Evolutionary conservation across 805 yeast genomes (phyloP).

Genomic region (Myxozyma vanderwaltii): DNA sequence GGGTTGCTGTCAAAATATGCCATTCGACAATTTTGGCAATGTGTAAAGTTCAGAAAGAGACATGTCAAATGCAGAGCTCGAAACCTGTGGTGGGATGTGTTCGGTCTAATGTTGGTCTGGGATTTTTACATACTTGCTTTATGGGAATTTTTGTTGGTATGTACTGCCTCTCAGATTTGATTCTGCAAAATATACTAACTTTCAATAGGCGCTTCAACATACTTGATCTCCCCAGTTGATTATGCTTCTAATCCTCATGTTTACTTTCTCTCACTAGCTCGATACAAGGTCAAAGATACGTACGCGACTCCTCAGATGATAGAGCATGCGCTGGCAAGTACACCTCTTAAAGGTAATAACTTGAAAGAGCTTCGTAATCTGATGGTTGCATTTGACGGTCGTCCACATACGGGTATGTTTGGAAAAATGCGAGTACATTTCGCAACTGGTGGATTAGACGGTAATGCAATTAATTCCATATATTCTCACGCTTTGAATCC

Average conservation of each 20-base stretch:
- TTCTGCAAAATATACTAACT: background rate
- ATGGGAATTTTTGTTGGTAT: slow-evolving; percentile 69
- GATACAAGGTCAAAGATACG: slow-evolving; percentile 81
- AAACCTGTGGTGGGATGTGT: slow-evolving; percentile 83
- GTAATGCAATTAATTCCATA: slow-evolving; percentile 72
- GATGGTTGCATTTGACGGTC: slow-evolving; percentile 75
- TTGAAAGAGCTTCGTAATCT: slow-evolving; percentile 71
- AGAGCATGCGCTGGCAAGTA: slow-evolving; percentile 63
- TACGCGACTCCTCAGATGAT: slow-evolving; percentile 84
- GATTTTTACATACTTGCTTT: slow-evolving; percentile 81
- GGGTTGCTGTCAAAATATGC: slow-evolving; percentile 57
- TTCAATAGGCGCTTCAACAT: slow-evolving; percentile 71
- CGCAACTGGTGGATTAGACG: slow-evolving; percentile 62
- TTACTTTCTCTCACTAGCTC: slow-evolving; percentile 68
- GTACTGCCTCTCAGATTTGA: background rate
- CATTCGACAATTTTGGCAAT: slow-evolving; percentile 70
- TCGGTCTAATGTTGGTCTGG: slow-evolving; percentile 79
- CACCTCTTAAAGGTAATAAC: slow-evolving; percentile 62
- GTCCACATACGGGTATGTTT: slow-evolving; percentile 67
- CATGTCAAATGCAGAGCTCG: slow-evolving; percentile 75
- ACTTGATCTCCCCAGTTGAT: slow-evolving; percentile 74
- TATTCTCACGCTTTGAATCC: slow-evolving; percentile 83
- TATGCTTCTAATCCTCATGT: slow-evolving; percentile 72
- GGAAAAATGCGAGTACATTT: slow-evolving; percentile 63
- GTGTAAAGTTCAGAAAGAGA: slow-evolving; percentile 88